Evolutionary conservation across 208 protist species (phyloP).

Genomic region (Wallacemonas sp.): DNA sequence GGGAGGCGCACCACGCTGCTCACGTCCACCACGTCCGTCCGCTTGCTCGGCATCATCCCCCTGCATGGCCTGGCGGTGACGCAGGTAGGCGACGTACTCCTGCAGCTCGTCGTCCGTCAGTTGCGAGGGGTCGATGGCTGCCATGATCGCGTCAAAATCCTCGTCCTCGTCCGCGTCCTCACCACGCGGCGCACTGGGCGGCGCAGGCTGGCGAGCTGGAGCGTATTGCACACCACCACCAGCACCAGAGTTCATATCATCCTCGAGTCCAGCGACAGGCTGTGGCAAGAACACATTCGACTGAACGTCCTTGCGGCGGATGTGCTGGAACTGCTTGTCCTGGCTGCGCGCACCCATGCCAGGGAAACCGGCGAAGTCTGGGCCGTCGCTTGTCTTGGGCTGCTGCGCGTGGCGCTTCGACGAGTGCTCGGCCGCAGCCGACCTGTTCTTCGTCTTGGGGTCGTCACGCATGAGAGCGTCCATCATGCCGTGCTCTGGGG

Average conservation of each 20-base stretch:
- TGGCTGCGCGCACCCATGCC: constrained; percentile 38
- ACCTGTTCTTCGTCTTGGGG: constrained; percentile 6
- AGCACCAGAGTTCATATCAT: neutral
- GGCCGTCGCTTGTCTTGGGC: constrained; percentile 5
- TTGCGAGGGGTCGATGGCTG: constrained; percentile 1
- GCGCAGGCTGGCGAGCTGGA: neutral
- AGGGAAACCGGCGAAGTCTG: constrained; percentile 36
- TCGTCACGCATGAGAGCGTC: constrained; percentile 30
- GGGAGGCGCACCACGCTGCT: neutral
- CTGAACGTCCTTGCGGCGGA: constrained; percentile 24
- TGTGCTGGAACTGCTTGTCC: constrained; percentile 17
- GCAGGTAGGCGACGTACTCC: constrained; percentile 12
- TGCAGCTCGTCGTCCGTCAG: constrained; percentile 12
- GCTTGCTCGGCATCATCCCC: too few relatives aligned
- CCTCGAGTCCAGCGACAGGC: constrained; percentile 8
- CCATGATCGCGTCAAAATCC: constrained; percentile 14
- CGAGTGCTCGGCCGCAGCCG: constrained; percentile 12
- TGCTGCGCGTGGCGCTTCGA: neutral
- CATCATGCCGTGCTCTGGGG: constrained; percentile 26
- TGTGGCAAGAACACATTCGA: constrained; percentile 35
- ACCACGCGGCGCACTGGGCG: constrained; percentile 1
- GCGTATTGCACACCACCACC: neutral
- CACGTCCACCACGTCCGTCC: neutral
- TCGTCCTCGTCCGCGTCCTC: constrained; percentile 17
- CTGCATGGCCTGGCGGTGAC: constrained; percentile 4